These are phyloP conservation scores for Solanum bukasovii DNA, from an alignment of 257 asterid genomes.

Conservation along the genomic window DNA sequence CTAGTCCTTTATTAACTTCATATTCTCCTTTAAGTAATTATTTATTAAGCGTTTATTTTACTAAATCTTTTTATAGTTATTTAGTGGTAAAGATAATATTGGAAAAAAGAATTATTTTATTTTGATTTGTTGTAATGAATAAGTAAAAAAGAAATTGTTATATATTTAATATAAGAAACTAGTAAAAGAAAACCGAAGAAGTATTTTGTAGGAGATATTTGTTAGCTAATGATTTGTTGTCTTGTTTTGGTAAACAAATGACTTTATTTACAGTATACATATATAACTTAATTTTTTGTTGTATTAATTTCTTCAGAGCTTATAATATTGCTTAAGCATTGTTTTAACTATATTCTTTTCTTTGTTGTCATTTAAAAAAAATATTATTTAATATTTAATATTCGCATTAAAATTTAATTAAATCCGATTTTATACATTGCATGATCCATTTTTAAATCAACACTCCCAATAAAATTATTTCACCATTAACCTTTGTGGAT, in stretches of 20 bases:
- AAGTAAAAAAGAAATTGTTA: not conserved
- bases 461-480: not conserved
- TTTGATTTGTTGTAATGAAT: not conserved
- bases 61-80: not conserved
- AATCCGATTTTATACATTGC: fast-evolving
- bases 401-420: fast-evolving
- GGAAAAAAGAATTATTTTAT: not conserved
- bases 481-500: not conserved
- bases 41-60: not conserved
- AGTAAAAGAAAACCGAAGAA: not conserved
- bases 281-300: not conserved
- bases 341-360: not conserved
- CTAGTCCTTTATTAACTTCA: not conserved
- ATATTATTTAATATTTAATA: not conserved
- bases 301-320: not conserved
- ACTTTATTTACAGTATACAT: not conserved
- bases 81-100: not conserved
- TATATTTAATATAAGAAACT: not conserved
- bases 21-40: not conserved
- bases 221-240: not conserved
- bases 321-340: not conserved
- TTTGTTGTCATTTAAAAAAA: not conserved
- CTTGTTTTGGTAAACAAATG: not conserved
- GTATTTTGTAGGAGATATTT: not conserved
- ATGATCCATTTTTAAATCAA: not conserved